Conservation (phyloP, 495 filamentous ascomycete species). For the Chaetomium cochliodes region DNA sequence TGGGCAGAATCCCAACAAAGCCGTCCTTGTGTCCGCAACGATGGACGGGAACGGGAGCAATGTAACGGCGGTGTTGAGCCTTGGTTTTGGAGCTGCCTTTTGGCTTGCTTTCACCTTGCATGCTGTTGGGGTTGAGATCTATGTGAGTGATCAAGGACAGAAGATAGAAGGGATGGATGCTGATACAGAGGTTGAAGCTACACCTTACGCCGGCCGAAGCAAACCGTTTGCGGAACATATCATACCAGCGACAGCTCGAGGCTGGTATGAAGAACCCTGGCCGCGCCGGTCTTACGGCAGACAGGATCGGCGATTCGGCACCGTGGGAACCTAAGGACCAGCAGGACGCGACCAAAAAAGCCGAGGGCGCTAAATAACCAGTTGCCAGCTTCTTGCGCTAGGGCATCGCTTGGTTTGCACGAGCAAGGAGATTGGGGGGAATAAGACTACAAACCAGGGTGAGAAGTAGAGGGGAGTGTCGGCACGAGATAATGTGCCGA, state of each 20-base stretch:
- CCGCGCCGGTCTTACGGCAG: constrained; percentile 45
- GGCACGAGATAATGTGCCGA: too few relatives aligned
- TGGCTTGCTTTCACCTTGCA: constrained; percentile 52
- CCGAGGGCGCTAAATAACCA: not conserved
- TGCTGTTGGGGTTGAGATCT: constrained; percentile 52
- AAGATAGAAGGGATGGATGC: not conserved
- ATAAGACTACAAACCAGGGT: too few relatives aligned
- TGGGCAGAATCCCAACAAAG: constrained; percentile 22
- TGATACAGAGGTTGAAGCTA: constrained; percentile 31
- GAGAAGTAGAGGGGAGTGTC: too few relatives aligned
- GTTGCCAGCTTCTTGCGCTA: too few relatives aligned
- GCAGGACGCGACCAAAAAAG: not conserved
- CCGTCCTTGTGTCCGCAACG: constrained; percentile 34
- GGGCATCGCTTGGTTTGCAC: not conserved
- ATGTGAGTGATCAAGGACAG: constrained; percentile 33
- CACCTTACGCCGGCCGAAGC: constrained; percentile 50
- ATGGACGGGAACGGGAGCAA: constrained; percentile 29
- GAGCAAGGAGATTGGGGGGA: too few relatives aligned
- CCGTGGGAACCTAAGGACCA: constrained; percentile 25
- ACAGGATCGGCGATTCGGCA: constrained; percentile 47
- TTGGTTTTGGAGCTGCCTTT: constrained; percentile 45
- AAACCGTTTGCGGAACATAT: constrained; percentile 48
- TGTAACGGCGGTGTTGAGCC: constrained; percentile 35
- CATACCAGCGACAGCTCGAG: constrained; percentile 53
- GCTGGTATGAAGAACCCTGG: constrained; percentile 50